Percentiles rank a stretch among this genome's conserved stretches.
These are phyloP conservation scores for Hypoxylon rubiginosum DNA, from an alignment of 2,329 filamentous ascomycete genomes.

Conservation along the genomic window DNA sequence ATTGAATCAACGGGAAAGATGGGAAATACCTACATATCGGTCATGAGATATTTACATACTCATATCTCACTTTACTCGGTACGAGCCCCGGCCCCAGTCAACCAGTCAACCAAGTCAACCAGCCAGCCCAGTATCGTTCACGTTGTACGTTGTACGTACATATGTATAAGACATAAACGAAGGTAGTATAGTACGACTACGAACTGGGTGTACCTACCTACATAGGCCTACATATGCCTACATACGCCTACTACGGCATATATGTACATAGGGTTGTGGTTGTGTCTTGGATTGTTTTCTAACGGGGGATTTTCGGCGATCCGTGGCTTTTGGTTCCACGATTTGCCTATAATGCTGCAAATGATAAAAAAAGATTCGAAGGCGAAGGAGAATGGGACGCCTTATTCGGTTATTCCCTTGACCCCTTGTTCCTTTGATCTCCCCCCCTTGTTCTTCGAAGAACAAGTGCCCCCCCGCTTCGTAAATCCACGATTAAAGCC, in stretches of 20 bases:
- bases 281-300: constrained; percentile 3
- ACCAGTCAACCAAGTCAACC: no score
- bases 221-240: background rate
- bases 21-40: constrained; percentile 2
- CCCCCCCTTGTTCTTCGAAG: constrained; percentile 20
- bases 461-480: constrained; percentile 20
- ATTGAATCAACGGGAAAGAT: constrained; percentile 1
- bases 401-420: background rate
- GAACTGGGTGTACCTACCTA: constrained; percentile 1
- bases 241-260: no score
- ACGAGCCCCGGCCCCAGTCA: background rate
- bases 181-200: background rate
- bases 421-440: background rate
- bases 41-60: constrained; percentile 5
- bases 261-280: background rate
- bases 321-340: constrained; percentile 21
- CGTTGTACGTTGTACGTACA: background rate
- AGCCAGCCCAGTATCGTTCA: background rate
- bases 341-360: constrained; percentile 17
- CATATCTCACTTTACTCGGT: constrained; percentile 2
- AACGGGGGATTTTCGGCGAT: constrained; percentile 40
- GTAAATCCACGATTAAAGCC: constrained; percentile 32
- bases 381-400: background rate
- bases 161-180: background rate
- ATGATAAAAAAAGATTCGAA: constrained; percentile 36